phyloP scores from a whole-genome alignment of 2,329 filamentous ascomycete species.

The Amphichorda felina region DNA sequence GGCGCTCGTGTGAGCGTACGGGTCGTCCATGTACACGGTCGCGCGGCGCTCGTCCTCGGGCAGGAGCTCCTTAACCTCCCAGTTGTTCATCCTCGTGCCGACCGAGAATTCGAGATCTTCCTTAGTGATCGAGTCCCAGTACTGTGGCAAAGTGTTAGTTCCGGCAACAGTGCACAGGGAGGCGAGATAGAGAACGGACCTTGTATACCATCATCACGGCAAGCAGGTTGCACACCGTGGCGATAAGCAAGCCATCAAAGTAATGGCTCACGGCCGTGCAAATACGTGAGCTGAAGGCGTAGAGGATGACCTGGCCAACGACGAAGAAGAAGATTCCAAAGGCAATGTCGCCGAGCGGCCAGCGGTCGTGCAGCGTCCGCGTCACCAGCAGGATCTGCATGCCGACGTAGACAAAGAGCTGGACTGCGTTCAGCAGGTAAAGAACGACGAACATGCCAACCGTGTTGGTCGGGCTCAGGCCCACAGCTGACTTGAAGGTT shows the following conservation, averaged over 20 bases:
- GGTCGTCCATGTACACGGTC: conserved; percentile 61
- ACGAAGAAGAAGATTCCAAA: conserved; percentile 91
- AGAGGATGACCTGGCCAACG: conserved; percentile 82
- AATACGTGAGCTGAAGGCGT: conserved; percentile 76
- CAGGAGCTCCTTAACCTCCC: conserved; percentile 91
- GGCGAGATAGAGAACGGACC: conserved; percentile 30
- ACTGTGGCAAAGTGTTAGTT: conserved; percentile 41
- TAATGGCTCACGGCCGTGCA: conserved; percentile 83
- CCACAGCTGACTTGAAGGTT: conserved; percentile 88
- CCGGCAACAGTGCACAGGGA: background rate
- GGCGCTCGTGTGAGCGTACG: conserved; percentile 42
- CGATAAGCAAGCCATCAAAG: conserved; percentile 87
- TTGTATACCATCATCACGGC: conserved; percentile 99
- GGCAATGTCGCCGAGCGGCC: conserved; percentile 84
- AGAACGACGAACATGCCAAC: conserved; percentile 82
- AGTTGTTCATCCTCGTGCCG: conserved; percentile 88
- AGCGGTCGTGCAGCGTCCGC: conserved; percentile 85
- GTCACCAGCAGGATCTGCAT: conserved; percentile 84
- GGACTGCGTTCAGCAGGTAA: conserved; percentile 82
- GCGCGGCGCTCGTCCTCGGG: conserved; percentile 67
- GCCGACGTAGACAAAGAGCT: conserved; percentile 71
- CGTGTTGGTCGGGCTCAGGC: conserved; percentile 74
- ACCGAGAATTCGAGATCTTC: conserved; percentile 98
- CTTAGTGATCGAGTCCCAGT: conserved; percentile 98
- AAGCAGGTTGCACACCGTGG: conserved; percentile 84